phyloP scores from a whole-genome alignment of 2,329 filamentous ascomycete species.

The Pseudopyricularia cyperi region DNA sequence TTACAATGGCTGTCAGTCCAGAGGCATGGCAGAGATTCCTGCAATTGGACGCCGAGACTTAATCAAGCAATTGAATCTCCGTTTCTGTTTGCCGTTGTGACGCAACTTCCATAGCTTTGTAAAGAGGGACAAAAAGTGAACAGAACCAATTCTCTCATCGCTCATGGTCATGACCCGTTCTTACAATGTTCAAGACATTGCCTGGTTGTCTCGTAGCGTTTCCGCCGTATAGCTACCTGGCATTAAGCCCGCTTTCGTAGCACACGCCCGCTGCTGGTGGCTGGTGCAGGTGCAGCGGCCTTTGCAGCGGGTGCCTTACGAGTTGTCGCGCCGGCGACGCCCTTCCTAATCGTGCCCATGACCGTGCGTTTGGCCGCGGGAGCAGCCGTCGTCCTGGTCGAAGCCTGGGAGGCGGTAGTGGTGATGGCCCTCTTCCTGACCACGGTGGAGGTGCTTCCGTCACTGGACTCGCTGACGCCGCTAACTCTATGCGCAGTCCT shows the following conservation, averaged over 20 bases:
- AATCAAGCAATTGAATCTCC: no score
- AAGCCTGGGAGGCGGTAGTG: slow-evolving; percentile 15
- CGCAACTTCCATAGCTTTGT: neutral
- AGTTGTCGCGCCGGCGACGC: slow-evolving; percentile 29
- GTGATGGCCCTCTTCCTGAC: slow-evolving; percentile 34
- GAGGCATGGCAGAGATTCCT: no score
- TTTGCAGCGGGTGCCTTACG: slow-evolving; percentile 36
- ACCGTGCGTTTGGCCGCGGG: slow-evolving; percentile 35
- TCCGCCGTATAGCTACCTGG: neutral
- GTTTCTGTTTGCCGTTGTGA: no score
- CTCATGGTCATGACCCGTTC: neutral
- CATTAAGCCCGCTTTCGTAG: slow-evolving; percentile 37
- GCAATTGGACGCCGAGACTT: no score
- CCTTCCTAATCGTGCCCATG: slow-evolving; percentile 40
- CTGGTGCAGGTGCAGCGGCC: slow-evolving; percentile 20
- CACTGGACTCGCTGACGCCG: slow-evolving; percentile 48
- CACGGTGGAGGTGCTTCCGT: slow-evolving; percentile 51
- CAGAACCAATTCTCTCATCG: neutral
- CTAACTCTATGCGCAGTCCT: slow-evolving; percentile 41
- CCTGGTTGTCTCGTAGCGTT: neutral
- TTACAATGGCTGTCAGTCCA: no score
- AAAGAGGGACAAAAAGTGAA: neutral
- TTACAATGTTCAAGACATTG: neutral
- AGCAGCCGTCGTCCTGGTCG: slow-evolving; percentile 17
- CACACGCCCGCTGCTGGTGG: slow-evolving; percentile 35